These are phyloP conservation scores for Agaricus blazei DNA, from an alignment of 768 basidiomycete species.

Conservation along the genomic window DNA sequence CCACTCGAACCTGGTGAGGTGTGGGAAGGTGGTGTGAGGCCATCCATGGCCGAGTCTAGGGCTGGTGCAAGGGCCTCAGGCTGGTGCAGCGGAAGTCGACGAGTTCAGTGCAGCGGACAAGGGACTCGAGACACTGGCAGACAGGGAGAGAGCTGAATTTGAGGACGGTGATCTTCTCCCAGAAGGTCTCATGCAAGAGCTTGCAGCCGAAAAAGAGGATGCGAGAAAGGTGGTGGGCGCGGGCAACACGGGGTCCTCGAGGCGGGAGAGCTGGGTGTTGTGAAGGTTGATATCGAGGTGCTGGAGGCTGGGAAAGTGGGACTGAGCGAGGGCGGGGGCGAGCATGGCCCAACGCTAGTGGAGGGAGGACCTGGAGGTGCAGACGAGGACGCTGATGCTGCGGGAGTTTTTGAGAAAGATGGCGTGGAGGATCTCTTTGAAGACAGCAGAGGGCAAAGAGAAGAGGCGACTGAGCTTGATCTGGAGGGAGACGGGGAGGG, in stretches of 20 bases:
- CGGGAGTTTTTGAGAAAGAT: neutral
- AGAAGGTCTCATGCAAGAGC: neutral
- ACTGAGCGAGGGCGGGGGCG: neutral
- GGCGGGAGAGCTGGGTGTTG: neutral
- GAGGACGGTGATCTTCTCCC: slow-evolving; percentile 2
- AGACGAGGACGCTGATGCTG: neutral
- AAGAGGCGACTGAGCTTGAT: slow-evolving; percentile 8
- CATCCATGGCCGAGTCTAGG: neutral
- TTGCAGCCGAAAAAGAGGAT: neutral
- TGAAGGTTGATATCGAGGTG: neutral
- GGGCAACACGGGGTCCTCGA: neutral
- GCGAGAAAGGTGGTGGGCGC: neutral
- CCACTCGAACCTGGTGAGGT: slow-evolving; percentile 8
- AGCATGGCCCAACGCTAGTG: slow-evolving; percentile 8
- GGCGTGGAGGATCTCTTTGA: slow-evolving; percentile 1
- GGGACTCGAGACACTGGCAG: neutral
- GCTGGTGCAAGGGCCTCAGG: neutral
- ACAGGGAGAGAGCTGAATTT: neutral
- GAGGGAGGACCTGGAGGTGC: slow-evolving; percentile 5
- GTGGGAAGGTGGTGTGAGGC: neutral
- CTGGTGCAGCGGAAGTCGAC: neutral
- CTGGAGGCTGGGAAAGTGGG: neutral
- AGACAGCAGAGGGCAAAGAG: neutral
- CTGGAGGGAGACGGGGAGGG: slow-evolving; percentile 4
- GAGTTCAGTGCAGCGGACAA: slow-evolving; percentile 1